These are phyloP conservation scores for Gaillardinia entomophila DNA, from an alignment of 805 yeast species.

Conservation along the genomic window DNA sequence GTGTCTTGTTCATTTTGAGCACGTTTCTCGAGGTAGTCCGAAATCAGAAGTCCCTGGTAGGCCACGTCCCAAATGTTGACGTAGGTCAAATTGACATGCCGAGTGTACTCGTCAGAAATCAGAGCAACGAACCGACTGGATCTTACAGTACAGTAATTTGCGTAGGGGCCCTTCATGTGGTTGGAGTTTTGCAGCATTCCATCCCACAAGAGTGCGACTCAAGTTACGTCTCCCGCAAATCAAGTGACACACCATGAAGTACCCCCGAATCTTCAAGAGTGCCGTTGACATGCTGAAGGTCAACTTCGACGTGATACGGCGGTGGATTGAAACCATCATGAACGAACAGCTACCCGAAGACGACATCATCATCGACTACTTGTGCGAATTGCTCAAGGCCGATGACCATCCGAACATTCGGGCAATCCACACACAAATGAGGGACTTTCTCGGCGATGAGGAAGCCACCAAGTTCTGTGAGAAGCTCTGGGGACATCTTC, in stretches of 20 bases:
- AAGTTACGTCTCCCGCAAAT: too few relatives aligned
- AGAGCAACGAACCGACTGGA: too few relatives aligned
- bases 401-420: conserved; percentile 33
- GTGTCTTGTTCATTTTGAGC: too few relatives aligned
- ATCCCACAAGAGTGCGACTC: too few relatives aligned
- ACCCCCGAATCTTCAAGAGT: conserved; percentile 29
- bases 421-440: conserved; percentile 36
- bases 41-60: not conserved
- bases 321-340: conserved; percentile 34
- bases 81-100: too few relatives aligned
- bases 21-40: too few relatives aligned
- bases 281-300: conserved; percentile 34
- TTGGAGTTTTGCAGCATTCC: too few relatives aligned
- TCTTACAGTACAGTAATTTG: too few relatives aligned
- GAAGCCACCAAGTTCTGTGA: conserved; percentile 35
- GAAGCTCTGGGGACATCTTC: conserved; percentile 39
- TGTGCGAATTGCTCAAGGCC: conserved; percentile 34
- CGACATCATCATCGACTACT: conserved; percentile 43
- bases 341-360: conserved; percentile 42
- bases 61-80: not conserved
- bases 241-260: too few relatives aligned
- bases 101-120: too few relatives aligned
- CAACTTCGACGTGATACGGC: conserved; percentile 29
- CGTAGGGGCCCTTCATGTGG: too few relatives aligned
- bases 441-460: conserved; percentile 40